These are phyloP conservation scores for Coniella lustricola DNA, from an alignment of 2,329 filamentous ascomycete genomes.

Conservation along the genomic window DNA sequence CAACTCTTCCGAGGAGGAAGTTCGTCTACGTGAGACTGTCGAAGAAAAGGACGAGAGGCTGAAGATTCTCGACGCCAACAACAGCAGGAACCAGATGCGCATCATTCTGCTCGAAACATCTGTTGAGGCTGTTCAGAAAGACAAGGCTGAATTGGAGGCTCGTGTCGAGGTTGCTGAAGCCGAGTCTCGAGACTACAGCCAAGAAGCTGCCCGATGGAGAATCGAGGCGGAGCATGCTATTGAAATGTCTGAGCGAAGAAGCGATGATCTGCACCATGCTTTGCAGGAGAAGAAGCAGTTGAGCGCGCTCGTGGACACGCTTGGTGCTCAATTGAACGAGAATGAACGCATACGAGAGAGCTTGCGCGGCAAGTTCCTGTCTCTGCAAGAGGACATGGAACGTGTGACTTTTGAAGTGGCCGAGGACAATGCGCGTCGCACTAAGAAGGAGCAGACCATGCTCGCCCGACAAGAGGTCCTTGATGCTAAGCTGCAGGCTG, in stretches of 20 bases:
- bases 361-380: constrained; percentile 77
- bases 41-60: constrained; percentile 65
- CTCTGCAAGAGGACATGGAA: constrained; percentile 81
- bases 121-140: constrained; percentile 50
- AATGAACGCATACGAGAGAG: constrained; percentile 76
- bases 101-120: constrained; percentile 62
- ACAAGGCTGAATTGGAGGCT: constrained; percentile 48
- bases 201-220: constrained; percentile 55
- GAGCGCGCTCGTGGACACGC: constrained; percentile 62
- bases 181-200: constrained; percentile 48
- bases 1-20: constrained; percentile 65
- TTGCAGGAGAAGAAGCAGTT: constrained; percentile 64
- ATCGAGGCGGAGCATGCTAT: constrained; percentile 53
- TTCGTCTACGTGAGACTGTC: constrained; percentile 56
- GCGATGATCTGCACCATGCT: constrained; percentile 41
- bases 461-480: constrained; percentile 74
- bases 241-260: constrained; percentile 42
- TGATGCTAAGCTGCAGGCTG: constrained; percentile 68
- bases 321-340: constrained; percentile 76
- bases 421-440: constrained; percentile 72
- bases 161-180: constrained; percentile 46
- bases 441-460: constrained; percentile 71
- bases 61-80: constrained; percentile 49
- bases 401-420: constrained; percentile 70
- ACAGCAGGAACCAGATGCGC: constrained; percentile 51